Conservation (phyloP, 2,329 filamentous ascomycete genomes). For the Botrytis galanthina region DNA sequence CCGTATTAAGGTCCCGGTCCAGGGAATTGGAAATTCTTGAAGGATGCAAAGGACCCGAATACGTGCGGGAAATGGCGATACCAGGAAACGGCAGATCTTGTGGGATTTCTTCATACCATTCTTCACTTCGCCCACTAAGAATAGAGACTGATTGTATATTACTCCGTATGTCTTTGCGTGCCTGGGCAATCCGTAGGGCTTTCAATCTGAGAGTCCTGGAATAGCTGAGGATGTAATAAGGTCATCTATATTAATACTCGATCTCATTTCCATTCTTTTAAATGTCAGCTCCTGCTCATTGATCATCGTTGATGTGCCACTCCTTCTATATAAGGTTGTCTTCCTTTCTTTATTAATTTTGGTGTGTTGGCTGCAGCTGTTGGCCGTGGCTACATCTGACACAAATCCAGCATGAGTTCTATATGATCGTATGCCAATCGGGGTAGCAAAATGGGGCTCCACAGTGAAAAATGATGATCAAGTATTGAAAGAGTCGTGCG, state of each 20-base stretch:
- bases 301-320: background rate
- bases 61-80: background rate
- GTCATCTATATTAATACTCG: background rate
- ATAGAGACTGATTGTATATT: background rate
- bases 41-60: conserved; percentile 8
- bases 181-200: background rate
- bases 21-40: background rate
- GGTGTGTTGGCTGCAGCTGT: background rate
- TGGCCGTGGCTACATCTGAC: background rate
- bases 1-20: background rate
- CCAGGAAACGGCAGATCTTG: background rate
- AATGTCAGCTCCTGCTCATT: background rate
- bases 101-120: background rate
- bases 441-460: background rate
- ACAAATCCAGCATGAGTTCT: background rate
- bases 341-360: background rate
- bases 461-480: background rate
- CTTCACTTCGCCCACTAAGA: background rate
- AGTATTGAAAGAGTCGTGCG: background rate
- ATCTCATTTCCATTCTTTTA: background rate
- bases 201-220: background rate
- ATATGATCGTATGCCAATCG: too few species aligned
- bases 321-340: background rate
- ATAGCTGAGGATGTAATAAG: background rate
- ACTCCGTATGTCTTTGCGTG: background rate